Evolutionary conservation across 495 filamentous ascomycete species (phyloP), one percentile per base, ranked within the genome.

Genomic region (Aspergillus panamensis): DNA sequence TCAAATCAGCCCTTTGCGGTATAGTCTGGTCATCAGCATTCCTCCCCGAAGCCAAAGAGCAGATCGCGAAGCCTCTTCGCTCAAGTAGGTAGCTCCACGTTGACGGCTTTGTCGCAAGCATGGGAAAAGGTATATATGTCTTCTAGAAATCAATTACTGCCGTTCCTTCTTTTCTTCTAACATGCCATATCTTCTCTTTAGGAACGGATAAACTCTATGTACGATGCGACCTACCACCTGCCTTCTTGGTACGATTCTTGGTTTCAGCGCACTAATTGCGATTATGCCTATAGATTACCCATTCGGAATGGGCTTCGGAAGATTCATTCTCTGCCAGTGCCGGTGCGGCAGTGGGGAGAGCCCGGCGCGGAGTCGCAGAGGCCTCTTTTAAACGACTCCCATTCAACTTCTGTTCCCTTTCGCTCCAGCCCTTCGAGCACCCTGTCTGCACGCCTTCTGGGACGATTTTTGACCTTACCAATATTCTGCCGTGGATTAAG

Each of bases 361-460:
- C 76, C 6, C 64, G 65, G 53, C 70, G 67, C n/a, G 80, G 80
- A 14, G 80, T 80, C 33, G 77, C 71, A 35, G 81, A 83, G 49
- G 81, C 81, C 17, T 79, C 81, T 31, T 99, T 97, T 79, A 88
- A 87, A 67, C 89, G 91, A 21, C 82, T 98, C 3, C 94, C 94
- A 37, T 98, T 96, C 83, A 97, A 96, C 80, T 97, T 93, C 77
- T 98, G 94, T 82, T 91, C 94, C 59, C 86, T 96, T 37, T 93
- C 89, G 25, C 86, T 98, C 16, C 94, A 97, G 67, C 94, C 94
- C 1, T 96, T 91, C 75, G 78, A 84, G 69, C 87, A 90, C 57
- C 91, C 91, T 0, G 91, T 95, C 44, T 95, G 91, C 73, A 94
- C 89, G 7, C 59, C 80, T 6, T 76, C 86, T 33, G 91, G 91